Evolutionary conservation across 2,329 filamentous ascomycete genomes (phyloP).

Genomic region (Dothistroma pini): DNA sequence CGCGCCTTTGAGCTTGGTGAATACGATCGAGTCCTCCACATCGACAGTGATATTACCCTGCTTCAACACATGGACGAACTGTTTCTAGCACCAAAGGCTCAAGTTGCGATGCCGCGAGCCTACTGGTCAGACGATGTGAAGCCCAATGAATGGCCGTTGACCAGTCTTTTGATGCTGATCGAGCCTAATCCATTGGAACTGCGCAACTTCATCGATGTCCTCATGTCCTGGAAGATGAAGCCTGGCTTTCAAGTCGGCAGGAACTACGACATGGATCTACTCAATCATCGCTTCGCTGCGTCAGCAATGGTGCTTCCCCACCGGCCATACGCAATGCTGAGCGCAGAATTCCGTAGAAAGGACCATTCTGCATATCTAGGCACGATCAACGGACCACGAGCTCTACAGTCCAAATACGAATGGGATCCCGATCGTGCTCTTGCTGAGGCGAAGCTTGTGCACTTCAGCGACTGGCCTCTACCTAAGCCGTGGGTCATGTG

Average conservation of each 20-base stretch:
- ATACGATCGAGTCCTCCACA: slow-evolving; percentile 56
- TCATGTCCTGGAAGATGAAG: slow-evolving; percentile 33
- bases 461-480: slow-evolving; percentile 69
- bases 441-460: slow-evolving; percentile 61
- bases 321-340: slow-evolving; percentile 58
- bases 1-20: slow-evolving; percentile 65
- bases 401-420: slow-evolving; percentile 39
- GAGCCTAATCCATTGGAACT: slow-evolving; percentile 57
- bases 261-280: slow-evolving; percentile 40
- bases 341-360: slow-evolving; percentile 58
- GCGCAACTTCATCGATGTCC: slow-evolving; percentile 37
- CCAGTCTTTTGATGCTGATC: slow-evolving; percentile 60
- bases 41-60: slow-evolving; percentile 63
- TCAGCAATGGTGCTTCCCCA: slow-evolving; percentile 63
- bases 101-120: slow-evolving; percentile 64
- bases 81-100: slow-evolving; percentile 58
- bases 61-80: slow-evolving; percentile 65
- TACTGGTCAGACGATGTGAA: slow-evolving; percentile 60
- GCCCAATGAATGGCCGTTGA: slow-evolving; percentile 46
- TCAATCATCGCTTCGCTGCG: slow-evolving; percentile 60
- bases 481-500: slow-evolving; percentile 61
- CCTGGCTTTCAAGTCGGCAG: slow-evolving; percentile 40
- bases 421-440: slow-evolving; percentile 59
- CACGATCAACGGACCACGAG: slow-evolving; percentile 43
- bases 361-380: slow-evolving; percentile 54